A percentile compares a stretch with the other conserved stretches of the same genome.
Evolutionary conservation across 164 flowering plant genomes (phyloP).

Genomic region (Aristolochia californica): DNA sequence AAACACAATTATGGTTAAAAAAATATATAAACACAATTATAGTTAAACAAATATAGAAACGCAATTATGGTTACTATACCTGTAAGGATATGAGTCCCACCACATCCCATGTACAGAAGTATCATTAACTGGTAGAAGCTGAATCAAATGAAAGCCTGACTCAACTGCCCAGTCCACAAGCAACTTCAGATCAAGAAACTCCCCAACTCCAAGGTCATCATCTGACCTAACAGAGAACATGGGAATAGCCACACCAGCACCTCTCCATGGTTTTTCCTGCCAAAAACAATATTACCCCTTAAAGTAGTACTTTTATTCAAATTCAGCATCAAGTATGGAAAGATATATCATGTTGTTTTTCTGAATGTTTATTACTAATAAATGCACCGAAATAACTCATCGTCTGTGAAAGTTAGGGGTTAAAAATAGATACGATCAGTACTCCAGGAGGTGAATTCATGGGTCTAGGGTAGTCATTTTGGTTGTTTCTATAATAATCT

Average conservation of each 20-base stretch:
- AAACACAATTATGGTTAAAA: no score
- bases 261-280: slow-evolving; percentile 93
- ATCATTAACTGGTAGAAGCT: slow-evolving; percentile 94
- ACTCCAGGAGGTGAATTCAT: no score
- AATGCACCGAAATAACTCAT: no score
- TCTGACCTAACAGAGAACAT: slow-evolving; percentile 91
- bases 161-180: slow-evolving; percentile 91
- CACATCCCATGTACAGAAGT: slow-evolving; percentile 95
- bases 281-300: background rate
- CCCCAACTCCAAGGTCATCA: slow-evolving; percentile 92
- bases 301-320: background rate
- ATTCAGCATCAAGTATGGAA: background rate
- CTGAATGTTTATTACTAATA: no score
- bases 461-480: no score
- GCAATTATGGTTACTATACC: slow-evolving; percentile 42
- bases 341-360: background rate
- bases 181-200: slow-evolving; percentile 89
- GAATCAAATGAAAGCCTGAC: slow-evolving; percentile 91
- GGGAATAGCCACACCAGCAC: slow-evolving; percentile 92
- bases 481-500: no score
- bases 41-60: background rate
- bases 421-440: no score
- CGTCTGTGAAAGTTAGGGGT: no score
- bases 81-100: slow-evolving; percentile 99
- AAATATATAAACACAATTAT: no score